phyloP scores from a whole-genome alignment of 2,329 filamentous ascomycete species.

The Paraphaeosphaeria sporulosa region DNA sequence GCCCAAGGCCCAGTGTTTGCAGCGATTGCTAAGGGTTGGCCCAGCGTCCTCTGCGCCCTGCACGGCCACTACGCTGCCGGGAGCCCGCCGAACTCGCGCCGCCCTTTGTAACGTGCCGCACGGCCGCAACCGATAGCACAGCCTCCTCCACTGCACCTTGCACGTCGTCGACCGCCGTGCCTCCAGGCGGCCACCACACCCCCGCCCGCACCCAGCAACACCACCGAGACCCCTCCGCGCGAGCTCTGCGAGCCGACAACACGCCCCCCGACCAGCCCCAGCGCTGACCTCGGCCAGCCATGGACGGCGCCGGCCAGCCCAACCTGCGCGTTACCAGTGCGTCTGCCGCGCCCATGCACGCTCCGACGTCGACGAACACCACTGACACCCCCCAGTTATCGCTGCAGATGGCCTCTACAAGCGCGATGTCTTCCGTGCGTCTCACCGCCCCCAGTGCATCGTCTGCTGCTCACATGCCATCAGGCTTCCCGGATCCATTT shows the following conservation, averaged over 20 bases:
- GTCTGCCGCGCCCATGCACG: slow-evolving; percentile 36
- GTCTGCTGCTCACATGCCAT: slow-evolving; percentile 39
- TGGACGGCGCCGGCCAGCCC: slow-evolving; percentile 64
- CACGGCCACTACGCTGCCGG: slow-evolving; percentile 25
- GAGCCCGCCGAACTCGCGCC: slow-evolving; percentile 27
- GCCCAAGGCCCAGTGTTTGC: neutral
- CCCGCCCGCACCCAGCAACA: slow-evolving; percentile 11
- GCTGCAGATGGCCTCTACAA: slow-evolving; percentile 98
- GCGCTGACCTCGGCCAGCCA: slow-evolving; percentile 34
- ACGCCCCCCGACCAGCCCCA: slow-evolving; percentile 6
- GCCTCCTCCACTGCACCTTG: slow-evolving; percentile 35
- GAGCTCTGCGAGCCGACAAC: slow-evolving; percentile 44
- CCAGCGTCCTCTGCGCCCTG: slow-evolving; percentile 24
- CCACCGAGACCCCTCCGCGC: slow-evolving; percentile 21
- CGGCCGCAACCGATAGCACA: slow-evolving; percentile 35
- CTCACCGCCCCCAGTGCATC: slow-evolving; percentile 10
- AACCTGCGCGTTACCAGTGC: slow-evolving; percentile 95
- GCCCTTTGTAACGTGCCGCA: slow-evolving; percentile 34
- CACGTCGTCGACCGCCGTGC: slow-evolving; percentile 29
- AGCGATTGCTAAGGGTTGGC: slow-evolving; percentile 30
- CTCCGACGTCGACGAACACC: slow-evolving; percentile 4
- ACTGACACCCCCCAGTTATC: slow-evolving; percentile 73
- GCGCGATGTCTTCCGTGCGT: slow-evolving; percentile 97
- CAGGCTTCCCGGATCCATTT: slow-evolving; percentile 97
- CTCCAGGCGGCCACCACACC: slow-evolving; percentile 21